These are phyloP conservation scores for Scalesia atractyloides DNA, from an alignment of 129 eudicot species.

Conservation along the genomic window DNA sequence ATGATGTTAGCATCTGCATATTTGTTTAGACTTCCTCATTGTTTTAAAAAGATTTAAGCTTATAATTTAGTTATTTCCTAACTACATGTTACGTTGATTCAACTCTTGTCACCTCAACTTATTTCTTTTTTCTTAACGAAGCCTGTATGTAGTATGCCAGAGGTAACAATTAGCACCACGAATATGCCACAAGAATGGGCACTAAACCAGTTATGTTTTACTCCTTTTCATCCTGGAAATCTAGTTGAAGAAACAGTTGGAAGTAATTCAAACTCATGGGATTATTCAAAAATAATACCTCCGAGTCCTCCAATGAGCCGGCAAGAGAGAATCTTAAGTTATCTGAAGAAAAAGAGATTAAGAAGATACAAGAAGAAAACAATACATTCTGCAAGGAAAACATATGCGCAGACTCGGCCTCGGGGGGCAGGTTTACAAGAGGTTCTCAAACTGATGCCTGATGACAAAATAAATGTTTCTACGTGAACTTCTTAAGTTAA, in stretches of 20 bases:
- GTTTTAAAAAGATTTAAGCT: not conserved
- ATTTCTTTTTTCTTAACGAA: conserved; percentile 8
- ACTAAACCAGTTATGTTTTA: not conserved
- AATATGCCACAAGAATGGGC: conserved; percentile 19
- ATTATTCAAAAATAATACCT: not conserved
- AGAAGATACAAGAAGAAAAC: not conserved
- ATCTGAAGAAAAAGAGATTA: not conserved
- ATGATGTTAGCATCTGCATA: not conserved
- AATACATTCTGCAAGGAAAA: not conserved
- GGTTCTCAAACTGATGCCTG: conserved; percentile 20
- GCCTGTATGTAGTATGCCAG: conserved; percentile 21
- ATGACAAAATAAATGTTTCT: not conserved
- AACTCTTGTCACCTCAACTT: not conserved
- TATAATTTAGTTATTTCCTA: not conserved
- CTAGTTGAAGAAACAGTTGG: conserved; percentile 3
- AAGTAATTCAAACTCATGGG: conserved; percentile 28
- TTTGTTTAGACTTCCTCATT: not conserved
- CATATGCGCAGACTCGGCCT: not conserved
- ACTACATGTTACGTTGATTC: not conserved
- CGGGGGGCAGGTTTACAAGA: conserved; percentile 13
- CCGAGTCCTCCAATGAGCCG: not conserved
- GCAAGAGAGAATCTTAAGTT: not conserved
- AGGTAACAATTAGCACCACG: not conserved
- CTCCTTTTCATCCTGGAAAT: conserved; percentile 19
- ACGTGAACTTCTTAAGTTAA: not conserved